phyloP scores from a whole-genome alignment of 768 basidiomycete genomes.

The Pisolithus orientalis region DNA sequence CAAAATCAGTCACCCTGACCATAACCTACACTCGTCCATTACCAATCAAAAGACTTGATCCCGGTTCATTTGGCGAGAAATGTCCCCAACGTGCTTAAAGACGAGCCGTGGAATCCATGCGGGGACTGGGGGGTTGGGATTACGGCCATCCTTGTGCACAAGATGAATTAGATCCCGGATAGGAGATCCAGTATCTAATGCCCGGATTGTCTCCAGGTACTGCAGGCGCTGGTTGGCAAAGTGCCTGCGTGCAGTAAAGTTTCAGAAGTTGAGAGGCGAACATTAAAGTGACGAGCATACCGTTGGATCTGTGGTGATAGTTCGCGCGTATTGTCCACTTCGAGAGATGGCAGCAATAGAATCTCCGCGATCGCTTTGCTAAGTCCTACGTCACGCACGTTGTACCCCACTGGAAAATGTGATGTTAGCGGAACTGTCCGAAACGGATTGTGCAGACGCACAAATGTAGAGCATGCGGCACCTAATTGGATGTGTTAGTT shows the following conservation, averaged over 20 bases:
- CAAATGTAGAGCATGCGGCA: not conserved
- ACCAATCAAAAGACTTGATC: no score
- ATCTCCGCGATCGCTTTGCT: not conserved
- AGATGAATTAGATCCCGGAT: conserved; percentile 10
- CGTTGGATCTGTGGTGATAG: no score
- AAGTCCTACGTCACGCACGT: not conserved
- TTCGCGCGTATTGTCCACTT: not conserved
- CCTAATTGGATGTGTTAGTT: not conserved
- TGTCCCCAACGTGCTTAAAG: not conserved
- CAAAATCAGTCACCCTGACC: no score
- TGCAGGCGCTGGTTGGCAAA: not conserved
- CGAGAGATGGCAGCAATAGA: not conserved
- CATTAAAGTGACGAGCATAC: not conserved
- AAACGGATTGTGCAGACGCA: not conserved
- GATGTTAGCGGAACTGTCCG: not conserved
- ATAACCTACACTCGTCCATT: no score
- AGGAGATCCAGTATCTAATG: not conserved
- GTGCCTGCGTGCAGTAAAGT: not conserved
- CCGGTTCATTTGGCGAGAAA: not conserved
- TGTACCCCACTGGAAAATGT: not conserved
- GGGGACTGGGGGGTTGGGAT: not conserved
- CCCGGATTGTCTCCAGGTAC: not conserved
- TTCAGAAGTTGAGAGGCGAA: not conserved
- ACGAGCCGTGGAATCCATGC: not conserved
- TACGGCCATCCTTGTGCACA: conserved; percentile 3